Evolutionary conservation across 2,329 filamentous ascomycete species (phyloP), one percentile per base, ranked within the genome.

Genomic region (Metarhizium humberi): DNA sequence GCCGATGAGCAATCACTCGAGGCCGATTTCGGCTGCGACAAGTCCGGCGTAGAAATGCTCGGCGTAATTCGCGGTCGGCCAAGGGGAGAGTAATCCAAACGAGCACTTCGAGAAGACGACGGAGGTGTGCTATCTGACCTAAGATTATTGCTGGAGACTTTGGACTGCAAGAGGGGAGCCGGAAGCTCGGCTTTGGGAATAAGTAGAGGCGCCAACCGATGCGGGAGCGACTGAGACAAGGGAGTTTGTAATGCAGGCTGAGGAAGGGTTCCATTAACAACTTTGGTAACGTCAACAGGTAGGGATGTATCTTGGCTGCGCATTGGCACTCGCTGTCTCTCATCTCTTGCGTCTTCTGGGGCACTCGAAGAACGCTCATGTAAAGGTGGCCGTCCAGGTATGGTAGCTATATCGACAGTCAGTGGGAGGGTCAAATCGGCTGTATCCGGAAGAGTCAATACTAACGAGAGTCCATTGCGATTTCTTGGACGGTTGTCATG

Each of bases 391-490:
- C 82, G 78, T 45, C 83, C 84, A 38, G 85, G 85, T 60, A 87
- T 85, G 32, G 85, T 87, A 59, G 85, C 84, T 86, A 60, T 32
- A 7, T 25, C 36, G 10, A 11, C 3, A 48, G 45, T 48, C 14
- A 48, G 45, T 20, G 20, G 14, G 7, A 51, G 6, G 20, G 56
- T 67, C 30, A 68, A 61, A 59, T 43, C 54, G 18, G 18, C 45
- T 43, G 10, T 13, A 32, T 16, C 25, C 25, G 43, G 30, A 48
- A 16, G 43, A 49, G 30, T 40, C 10, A 20, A 32, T 52, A 74
- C 84, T 73, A 74, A 88, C 85, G 85, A 63, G 85, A 87, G 69
- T 88, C 85, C 82, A 87, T 86, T 52, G 81, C 68, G 51, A 78
- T 70, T 64, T 87, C 84, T 59, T 86, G 82, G 14, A 87, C 84